phyloP scores from a whole-genome alignment of 169 alveolate genomes.

The Plasmodium vivax region DNA sequence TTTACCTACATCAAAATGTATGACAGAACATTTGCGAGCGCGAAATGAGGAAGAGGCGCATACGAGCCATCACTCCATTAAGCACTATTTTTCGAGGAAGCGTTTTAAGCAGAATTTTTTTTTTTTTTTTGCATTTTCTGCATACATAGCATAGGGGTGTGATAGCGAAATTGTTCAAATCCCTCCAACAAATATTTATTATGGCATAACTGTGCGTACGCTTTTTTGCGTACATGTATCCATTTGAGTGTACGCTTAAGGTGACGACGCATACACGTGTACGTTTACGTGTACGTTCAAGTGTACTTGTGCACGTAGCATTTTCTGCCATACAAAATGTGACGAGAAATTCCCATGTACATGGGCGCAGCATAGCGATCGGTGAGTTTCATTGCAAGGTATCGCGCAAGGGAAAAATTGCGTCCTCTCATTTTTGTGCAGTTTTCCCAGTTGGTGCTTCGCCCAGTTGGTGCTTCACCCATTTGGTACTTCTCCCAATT shows the following conservation, averaged over 20 bases:
- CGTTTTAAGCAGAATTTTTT: conserved; percentile 3
- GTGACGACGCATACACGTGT: not conserved
- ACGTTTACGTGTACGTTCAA: not conserved
- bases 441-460: not conserved
- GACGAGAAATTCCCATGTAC: not conserved
- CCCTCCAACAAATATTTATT: not conserved
- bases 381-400: not conserved
- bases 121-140: not conserved
- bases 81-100: not conserved
- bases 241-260: not conserved
- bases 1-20: not conserved
- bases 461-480: not conserved
- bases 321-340: not conserved
- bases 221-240: not conserved
- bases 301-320: not conserved
- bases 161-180: not conserved
- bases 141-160: not conserved
- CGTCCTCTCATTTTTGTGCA: not conserved
- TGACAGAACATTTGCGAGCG: not conserved
- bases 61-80: not conserved
- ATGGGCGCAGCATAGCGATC: not conserved
- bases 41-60: not conserved
- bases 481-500: not conserved
- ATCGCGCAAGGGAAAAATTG: not conserved
- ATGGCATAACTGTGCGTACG: not conserved